Evolutionary conservation across 176 grass and related monocot species (phyloP).

Genomic region (Lolium multiflorum): DNA sequence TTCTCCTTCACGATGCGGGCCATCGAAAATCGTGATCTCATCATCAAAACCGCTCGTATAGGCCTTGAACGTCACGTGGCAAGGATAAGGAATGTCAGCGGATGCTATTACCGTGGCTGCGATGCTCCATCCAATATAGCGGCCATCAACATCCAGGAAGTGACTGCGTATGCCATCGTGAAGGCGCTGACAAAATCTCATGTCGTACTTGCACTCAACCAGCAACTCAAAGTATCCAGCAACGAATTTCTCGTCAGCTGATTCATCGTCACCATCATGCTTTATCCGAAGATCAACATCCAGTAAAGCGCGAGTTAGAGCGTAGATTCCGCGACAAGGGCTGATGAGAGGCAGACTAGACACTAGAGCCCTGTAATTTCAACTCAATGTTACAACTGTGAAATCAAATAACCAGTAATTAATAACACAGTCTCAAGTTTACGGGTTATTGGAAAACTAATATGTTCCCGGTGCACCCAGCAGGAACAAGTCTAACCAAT

Average conservation of each 20-base stretch:
- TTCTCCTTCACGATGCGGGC: neutral
- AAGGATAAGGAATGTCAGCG: neutral
- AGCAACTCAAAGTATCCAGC: neutral
- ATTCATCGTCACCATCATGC: neutral
- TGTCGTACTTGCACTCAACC: neutral
- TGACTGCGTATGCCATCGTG: neutral
- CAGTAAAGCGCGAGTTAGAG: neutral
- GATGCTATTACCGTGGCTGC: neutral
- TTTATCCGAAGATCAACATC: conserved; percentile 8
- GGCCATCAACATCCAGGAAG: neutral
- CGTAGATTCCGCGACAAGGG: conserved; percentile 1
- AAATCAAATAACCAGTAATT: neutral
- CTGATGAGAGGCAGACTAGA: neutral
- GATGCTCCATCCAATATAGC: neutral
- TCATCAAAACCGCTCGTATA: neutral
- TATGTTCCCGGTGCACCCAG: neutral
- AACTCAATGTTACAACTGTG: conserved; percentile 2
- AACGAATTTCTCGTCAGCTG: neutral
- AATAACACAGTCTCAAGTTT: neutral
- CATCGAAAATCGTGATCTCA: neutral
- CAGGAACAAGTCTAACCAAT: neutral
- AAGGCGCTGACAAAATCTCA: neutral
- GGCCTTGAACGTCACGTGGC: neutral
- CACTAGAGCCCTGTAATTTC: neutral
- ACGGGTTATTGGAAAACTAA: neutral